phyloP scores from a whole-genome alignment of 1,284 basidiomycete species.

The Sporisorium exsertum region DNA sequence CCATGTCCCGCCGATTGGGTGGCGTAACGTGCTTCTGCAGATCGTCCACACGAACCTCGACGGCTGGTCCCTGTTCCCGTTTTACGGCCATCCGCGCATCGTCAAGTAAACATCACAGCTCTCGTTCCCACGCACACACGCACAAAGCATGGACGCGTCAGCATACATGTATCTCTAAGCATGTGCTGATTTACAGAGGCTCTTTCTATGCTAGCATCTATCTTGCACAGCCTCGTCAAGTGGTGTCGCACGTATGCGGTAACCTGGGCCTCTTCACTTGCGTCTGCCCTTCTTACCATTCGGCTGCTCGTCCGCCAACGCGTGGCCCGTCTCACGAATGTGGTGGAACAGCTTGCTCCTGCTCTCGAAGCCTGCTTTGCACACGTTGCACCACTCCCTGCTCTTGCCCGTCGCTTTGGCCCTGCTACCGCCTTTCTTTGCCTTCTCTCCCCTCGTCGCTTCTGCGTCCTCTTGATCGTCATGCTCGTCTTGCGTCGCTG shows the following conservation, averaged over 20 bases:
- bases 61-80: no score
- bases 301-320: slow-evolving; percentile 71
- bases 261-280: background rate
- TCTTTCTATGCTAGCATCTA: background rate
- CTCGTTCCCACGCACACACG: no score
- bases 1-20: no score
- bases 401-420: slow-evolving; percentile 31
- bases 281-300: slow-evolving; percentile 23
- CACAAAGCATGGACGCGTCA: no score
- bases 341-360: slow-evolving; percentile 84
- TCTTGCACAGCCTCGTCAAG: background rate
- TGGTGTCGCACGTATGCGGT: background rate
- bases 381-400: slow-evolving; percentile 78
- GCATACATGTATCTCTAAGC: background rate
- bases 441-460: slow-evolving; percentile 12
- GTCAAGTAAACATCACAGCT: no score
- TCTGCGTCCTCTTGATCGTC: slow-evolving; percentile 1
- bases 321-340: slow-evolving; percentile 80
- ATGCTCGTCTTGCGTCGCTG: background rate
- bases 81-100: no score
- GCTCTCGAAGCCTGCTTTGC: slow-evolving; percentile 76
- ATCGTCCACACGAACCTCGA: no score
- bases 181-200: no score
- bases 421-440: slow-evolving; percentile 33
- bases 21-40: no score